A percentile compares a stretch with the other conserved stretches of the same genome.
These are phyloP conservation scores for Aspergillus sp. DNA, from an alignment of 2,329 filamentous ascomycete genomes.

Conservation along the genomic window DNA sequence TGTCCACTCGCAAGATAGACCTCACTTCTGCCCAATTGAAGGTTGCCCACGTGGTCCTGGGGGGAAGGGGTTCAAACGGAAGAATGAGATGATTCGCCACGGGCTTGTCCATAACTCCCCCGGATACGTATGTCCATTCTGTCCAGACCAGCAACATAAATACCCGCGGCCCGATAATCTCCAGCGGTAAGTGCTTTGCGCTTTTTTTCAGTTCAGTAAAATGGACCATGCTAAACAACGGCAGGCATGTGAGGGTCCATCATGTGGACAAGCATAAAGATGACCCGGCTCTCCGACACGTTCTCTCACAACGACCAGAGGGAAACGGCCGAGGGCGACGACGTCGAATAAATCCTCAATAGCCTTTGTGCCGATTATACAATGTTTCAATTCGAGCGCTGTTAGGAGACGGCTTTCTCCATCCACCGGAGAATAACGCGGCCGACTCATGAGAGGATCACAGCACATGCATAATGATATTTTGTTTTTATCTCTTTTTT, in stretches of 20 bases:
- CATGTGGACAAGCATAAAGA: conserved; percentile 89
- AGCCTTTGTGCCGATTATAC: neutral
- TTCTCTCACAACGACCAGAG: conserved; percentile 81
- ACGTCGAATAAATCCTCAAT: conserved; percentile 52
- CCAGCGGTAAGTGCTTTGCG: conserved; percentile 65
- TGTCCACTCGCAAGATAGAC: conserved; percentile 63
- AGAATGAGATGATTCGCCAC: conserved; percentile 71
- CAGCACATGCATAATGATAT: conserved; percentile 15
- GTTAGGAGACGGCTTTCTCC: conserved; percentile 11
- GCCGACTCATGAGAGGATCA: conserved; percentile 8
- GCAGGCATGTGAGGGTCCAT: conserved; percentile 82
- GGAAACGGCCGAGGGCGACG: conserved; percentile 78
- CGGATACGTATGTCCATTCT: conserved; percentile 95
- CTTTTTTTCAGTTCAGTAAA: conserved; percentile 35
- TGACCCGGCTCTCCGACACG: conserved; percentile 75
- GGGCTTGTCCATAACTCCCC: conserved; percentile 92
- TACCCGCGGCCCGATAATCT: conserved; percentile 95
- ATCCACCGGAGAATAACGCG: conserved; percentile 10
- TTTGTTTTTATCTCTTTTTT: neutral
- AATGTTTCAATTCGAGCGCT: neutral
- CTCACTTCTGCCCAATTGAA: conserved; percentile 62
- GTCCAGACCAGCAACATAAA: conserved; percentile 86
- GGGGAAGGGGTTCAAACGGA: conserved; percentile 68
- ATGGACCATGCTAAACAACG: neutral
- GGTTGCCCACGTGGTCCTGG: conserved; percentile 59